A percentile compares a stretch with the other conserved stretches of the same genome.
phyloP scores from a whole-genome alignment of 208 protist species.

The Wallacemonas sp. region DNA sequence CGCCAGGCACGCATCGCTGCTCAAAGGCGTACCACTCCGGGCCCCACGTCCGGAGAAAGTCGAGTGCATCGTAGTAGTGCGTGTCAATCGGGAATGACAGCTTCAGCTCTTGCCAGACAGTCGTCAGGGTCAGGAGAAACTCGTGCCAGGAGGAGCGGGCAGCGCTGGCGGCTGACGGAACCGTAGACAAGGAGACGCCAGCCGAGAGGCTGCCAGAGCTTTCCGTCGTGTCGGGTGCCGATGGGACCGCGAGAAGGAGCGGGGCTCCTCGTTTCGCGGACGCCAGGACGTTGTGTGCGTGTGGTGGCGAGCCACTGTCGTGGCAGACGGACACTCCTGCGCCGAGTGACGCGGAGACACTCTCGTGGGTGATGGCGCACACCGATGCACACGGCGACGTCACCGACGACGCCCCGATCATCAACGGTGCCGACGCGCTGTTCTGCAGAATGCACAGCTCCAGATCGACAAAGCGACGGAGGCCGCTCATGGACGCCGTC shows the following conservation, averaged over 20 bases:
- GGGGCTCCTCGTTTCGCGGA: too few species aligned
- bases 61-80: constrained; percentile 23
- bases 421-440: too few species aligned
- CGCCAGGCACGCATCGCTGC: neutral
- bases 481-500: neutral
- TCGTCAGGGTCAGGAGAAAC: neutral
- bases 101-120: constrained; percentile 20
- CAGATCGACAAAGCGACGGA: constrained; percentile 13
- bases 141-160: neutral
- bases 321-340: too few species aligned
- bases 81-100: constrained; percentile 20
- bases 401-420: too few species aligned
- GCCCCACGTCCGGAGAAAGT: constrained; percentile 25
- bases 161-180: neutral
- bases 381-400: too few species aligned
- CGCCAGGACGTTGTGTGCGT: too few species aligned
- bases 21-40: constrained; percentile 17
- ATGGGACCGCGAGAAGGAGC: too few species aligned
- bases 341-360: too few species aligned
- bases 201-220: too few species aligned
- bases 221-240: too few species aligned
- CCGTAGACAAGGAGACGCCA: neutral
- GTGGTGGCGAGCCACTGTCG: too few species aligned
- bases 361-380: too few species aligned
- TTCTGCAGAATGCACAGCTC: constrained; percentile 11